Evolutionary conservation across 2,329 filamentous ascomycete species (phyloP).

Genomic region (Kalmusia sp.): DNA sequence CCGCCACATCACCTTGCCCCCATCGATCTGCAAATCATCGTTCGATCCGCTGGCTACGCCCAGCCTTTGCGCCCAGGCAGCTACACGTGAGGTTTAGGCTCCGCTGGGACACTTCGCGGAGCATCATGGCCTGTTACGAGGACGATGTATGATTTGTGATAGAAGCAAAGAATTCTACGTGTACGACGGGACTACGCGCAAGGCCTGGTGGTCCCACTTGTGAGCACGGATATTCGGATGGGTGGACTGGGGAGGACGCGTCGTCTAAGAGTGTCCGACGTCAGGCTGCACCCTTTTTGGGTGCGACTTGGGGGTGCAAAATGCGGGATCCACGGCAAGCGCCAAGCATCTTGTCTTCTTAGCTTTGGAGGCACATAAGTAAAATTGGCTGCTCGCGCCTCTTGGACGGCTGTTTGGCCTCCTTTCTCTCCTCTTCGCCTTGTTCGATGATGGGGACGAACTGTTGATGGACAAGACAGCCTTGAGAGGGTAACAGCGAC

Average conservation of each 20-base stretch:
- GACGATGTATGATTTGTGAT: too few relatives aligned
- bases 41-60: slow-evolving; percentile 7
- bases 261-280: neutral
- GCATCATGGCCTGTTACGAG: too few relatives aligned
- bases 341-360: slow-evolving; percentile 42
- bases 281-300: slow-evolving; percentile 1
- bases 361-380: slow-evolving; percentile 31
- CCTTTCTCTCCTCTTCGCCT: slow-evolving; percentile 6
- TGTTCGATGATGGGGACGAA: slow-evolving; percentile 6
- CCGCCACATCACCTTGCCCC: slow-evolving; percentile 3
- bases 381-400: slow-evolving; percentile 29
- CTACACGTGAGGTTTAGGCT: slow-evolving; percentile 4
- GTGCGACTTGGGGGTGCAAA: slow-evolving; percentile 6
- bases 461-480: neutral
- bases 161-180: too few relatives aligned
- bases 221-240: neutral
- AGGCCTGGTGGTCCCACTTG: neutral
- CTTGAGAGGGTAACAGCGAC: neutral
- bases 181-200: slow-evolving; percentile 1
- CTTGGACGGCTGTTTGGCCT: slow-evolving; percentile 5
- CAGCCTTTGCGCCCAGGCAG: slow-evolving; percentile 16
- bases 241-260: neutral
- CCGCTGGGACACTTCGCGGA: neutral
- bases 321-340: slow-evolving; percentile 16
- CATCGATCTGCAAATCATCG: slow-evolving; percentile 9